Evolutionary conservation across 805 yeast species (phyloP).

Genomic region (Deakozyma indianensis): DNA sequence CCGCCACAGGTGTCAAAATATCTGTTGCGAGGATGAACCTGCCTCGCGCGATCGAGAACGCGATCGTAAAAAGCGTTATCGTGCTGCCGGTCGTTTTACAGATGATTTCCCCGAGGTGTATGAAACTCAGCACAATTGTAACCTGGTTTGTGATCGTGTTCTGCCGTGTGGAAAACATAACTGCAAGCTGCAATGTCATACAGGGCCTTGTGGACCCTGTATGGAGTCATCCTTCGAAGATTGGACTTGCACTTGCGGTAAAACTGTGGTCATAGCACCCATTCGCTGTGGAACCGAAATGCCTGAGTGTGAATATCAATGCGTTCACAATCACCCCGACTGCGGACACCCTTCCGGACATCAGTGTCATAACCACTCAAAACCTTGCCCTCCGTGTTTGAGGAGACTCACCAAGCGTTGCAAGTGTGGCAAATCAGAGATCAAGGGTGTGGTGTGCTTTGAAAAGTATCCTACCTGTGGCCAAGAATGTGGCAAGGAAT

Average conservation of each 20-base stretch:
- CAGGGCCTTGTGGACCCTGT: conserved; percentile 71
- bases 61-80: conserved; percentile 30
- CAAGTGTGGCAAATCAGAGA: conserved; percentile 41
- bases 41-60: conserved; percentile 42
- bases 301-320: conserved; percentile 52
- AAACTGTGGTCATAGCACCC: conserved; percentile 65
- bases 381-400: conserved; percentile 67
- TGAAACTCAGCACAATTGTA: conserved; percentile 65
- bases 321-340: conserved; percentile 31
- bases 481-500: conserved; percentile 37
- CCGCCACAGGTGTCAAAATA: conserved; percentile 55
- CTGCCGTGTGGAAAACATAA: conserved; percentile 54
- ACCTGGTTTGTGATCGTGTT: conserved; percentile 45
- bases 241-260: conserved; percentile 66
- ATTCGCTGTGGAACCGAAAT: conserved; percentile 67
- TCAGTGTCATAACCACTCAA: conserved; percentile 54
- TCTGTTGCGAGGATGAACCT: conserved; percentile 60
- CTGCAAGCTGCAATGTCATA: conserved; percentile 61
- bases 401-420: conserved; percentile 40
- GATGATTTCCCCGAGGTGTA: conserved; percentile 40
- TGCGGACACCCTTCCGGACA: conserved; percentile 75
- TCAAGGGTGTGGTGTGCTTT: conserved; percentile 57
- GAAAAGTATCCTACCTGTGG: conserved; percentile 60
- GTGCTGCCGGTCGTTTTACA: conserved; percentile 29
- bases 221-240: conserved; percentile 70